phyloP scores from a whole-genome alignment of 1,284 basidiomycete genomes.

The Stygiomarasmius scandens region DNA sequence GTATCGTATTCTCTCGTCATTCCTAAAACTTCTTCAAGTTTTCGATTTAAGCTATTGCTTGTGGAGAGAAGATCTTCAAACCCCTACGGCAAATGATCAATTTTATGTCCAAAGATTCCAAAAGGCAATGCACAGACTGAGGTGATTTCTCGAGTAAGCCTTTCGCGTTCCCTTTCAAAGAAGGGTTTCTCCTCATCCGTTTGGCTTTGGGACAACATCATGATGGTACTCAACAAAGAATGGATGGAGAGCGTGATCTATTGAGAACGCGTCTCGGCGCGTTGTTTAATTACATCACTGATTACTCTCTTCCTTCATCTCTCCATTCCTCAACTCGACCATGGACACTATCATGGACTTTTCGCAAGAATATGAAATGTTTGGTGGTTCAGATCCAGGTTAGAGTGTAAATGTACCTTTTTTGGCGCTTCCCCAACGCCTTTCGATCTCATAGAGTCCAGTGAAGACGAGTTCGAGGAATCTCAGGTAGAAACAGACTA shows the following conservation, averaged over 20 bases:
- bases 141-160: constrained; percentile 71
- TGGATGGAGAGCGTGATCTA: too few relatives aligned
- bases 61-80: constrained; percentile 87
- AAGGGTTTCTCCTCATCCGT: constrained; percentile 62
- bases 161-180: constrained; percentile 79
- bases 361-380: not conserved
- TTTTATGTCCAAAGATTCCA: not conserved
- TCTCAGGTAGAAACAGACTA: not conserved
- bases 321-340: not conserved
- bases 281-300: not conserved
- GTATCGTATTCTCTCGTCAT: constrained; percentile 94
- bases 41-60: constrained; percentile 90
- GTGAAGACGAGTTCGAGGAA: not conserved
- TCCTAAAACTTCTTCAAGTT: constrained; percentile 87
- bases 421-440: not conserved
- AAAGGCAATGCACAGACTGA: constrained; percentile 46
- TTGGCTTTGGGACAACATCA: constrained; percentile 23
- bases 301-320: too few relatives aligned
- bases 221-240: not conserved
- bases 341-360: not conserved
- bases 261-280: not conserved
- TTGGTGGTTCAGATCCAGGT: not conserved
- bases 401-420: too few relatives aligned
- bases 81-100: constrained; percentile 53
- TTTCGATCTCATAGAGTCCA: not conserved